Conservation (phyloP, 768 basidiomycete species). For the Macrolepiota fuliginosa region DNA sequence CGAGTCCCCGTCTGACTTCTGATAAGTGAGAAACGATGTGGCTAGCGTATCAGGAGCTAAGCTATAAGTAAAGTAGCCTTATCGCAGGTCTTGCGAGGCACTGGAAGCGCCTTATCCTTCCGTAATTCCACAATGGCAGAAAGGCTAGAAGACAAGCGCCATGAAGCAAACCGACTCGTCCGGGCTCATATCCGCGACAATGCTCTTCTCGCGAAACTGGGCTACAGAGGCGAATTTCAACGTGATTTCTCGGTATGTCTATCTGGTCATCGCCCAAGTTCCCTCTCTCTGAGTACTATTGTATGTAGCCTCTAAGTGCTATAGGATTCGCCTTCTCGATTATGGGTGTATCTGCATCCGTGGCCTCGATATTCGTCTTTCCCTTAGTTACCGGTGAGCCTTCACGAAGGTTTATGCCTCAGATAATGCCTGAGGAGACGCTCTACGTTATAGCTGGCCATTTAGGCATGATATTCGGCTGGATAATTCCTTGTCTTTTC, state of each 20-base stretch:
- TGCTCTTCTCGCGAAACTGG: conserved; percentile 37
- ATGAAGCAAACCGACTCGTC: background rate
- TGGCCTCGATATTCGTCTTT: conserved; percentile 52
- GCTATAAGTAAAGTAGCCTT: background rate
- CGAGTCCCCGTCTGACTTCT: too few species aligned
- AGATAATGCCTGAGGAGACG: background rate
- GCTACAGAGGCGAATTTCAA: conserved; percentile 57
- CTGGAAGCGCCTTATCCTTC: too few species aligned
- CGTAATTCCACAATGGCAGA: background rate
- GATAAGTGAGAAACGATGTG: too few species aligned
- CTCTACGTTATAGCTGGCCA: conserved; percentile 44
- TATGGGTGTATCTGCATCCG: conserved; percentile 58
- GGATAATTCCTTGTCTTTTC: conserved; percentile 58
- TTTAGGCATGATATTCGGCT: conserved; percentile 66
- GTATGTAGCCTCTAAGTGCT: conserved; percentile 44
- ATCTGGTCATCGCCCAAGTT: background rate
- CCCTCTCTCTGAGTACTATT: background rate
- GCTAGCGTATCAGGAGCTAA: background rate
- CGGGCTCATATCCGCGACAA: conserved; percentile 3
- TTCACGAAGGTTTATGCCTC: background rate
- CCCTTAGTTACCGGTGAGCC: conserved; percentile 46
- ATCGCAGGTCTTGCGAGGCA: background rate
- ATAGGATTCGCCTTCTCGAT: conserved; percentile 57
- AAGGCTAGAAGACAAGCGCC: background rate
- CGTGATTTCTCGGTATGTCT: conserved; percentile 55